phyloP scores from a whole-genome alignment of 192 early-diverging fungal genomes.

The Gorgonomyces haynaldii region DNA sequence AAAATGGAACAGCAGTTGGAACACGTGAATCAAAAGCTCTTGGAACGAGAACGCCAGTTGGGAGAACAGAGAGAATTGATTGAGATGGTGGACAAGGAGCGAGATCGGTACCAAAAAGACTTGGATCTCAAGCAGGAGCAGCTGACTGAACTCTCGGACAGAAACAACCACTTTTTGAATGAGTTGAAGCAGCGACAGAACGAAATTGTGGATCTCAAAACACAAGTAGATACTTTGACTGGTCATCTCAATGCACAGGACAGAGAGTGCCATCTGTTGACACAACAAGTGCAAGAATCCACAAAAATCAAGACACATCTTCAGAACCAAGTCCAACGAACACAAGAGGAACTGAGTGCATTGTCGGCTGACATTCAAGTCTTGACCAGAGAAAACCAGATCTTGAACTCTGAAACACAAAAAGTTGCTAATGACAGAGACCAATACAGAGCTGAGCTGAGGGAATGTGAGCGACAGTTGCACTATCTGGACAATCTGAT shows the following conservation, averaged over 20 bases:
- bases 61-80: slow-evolving; percentile 25
- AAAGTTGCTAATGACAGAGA: slow-evolving; percentile 20
- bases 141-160: slow-evolving; percentile 9
- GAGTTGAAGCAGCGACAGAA: slow-evolving; percentile 8
- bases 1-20: slow-evolving; percentile 3
- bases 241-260: slow-evolving; percentile 30
- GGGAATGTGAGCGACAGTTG: slow-evolving; percentile 34
- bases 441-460: slow-evolving; percentile 18
- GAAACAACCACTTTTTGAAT: neutral
- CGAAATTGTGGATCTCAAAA: slow-evolving; percentile 12
- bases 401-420: slow-evolving; percentile 22
- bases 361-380: slow-evolving; percentile 26
- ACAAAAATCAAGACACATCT: neutral
- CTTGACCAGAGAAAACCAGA: slow-evolving; percentile 34
- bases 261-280: slow-evolving; percentile 2
- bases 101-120: slow-evolving; percentile 22
- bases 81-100: slow-evolving; percentile 24
- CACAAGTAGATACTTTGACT: slow-evolving; percentile 20
- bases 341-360: slow-evolving; percentile 10
- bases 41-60: slow-evolving; percentile 10
- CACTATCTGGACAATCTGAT: slow-evolving; percentile 31
- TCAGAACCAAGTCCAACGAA: neutral
- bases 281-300: slow-evolving; percentile 7
- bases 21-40: neutral
- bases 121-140: slow-evolving; percentile 24